Evolutionary conservation across 257 asterid species (phyloP).

Genomic region (Knoxia roxburghii): DNA sequence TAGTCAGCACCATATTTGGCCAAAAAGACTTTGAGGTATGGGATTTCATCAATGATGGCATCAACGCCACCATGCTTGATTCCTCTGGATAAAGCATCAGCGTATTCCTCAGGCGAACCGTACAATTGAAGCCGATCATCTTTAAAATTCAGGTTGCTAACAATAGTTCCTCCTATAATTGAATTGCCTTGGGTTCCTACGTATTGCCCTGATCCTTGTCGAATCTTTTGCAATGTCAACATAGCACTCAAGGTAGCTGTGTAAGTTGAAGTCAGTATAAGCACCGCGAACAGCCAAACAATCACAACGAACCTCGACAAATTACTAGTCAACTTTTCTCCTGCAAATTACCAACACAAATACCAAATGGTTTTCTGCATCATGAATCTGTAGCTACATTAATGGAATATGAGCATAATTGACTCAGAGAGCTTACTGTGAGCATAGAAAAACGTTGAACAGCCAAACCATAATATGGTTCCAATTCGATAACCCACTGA

Average conservation of each 20-base stretch:
- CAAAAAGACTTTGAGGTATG: conserved; percentile 22
- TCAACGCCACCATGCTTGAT: conserved; percentile 33
- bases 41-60: conserved; percentile 32
- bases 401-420: background rate
- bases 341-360: conserved; percentile 24
- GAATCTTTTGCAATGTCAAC: conserved; percentile 37
- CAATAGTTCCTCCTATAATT: conserved; percentile 7
- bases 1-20: conserved; percentile 18
- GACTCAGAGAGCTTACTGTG: conserved; percentile 24
- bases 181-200: conserved; percentile 30
- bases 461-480: conserved; percentile 31
- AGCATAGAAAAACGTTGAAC: conserved; percentile 31
- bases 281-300: conserved; percentile 42
- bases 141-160: conserved; percentile 17
- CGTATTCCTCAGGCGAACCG: conserved; percentile 6
- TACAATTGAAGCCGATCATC: conserved; percentile 14
- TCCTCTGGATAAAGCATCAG: conserved; percentile 31
- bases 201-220: conserved; percentile 18
- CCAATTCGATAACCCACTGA: conserved; percentile 31
- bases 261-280: conserved; percentile 45
- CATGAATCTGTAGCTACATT: background rate
- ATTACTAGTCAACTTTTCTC: conserved; percentile 36
- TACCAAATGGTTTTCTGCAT: background rate
- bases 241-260: conserved; percentile 45
- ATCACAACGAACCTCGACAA: conserved; percentile 38